These are phyloP conservation scores for Dothideomycetidae sp. DNA, from an alignment of 2,329 filamentous ascomycete species.

Conservation along the genomic window DNA sequence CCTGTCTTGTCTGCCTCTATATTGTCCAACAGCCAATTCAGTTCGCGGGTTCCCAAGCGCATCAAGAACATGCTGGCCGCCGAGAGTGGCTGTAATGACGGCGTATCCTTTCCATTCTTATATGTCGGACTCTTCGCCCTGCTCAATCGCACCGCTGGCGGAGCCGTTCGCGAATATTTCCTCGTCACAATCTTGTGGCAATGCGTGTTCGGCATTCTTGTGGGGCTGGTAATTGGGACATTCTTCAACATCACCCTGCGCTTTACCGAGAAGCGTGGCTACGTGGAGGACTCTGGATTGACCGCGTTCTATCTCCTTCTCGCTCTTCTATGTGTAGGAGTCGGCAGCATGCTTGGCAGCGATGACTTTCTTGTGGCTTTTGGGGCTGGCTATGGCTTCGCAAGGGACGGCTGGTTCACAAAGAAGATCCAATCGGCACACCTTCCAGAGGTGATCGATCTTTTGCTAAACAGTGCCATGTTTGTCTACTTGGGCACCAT, in stretches of 20 bases:
- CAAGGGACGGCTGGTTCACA: constrained; percentile 39
- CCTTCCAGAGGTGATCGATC: constrained; percentile 37
- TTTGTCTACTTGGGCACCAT: constrained; percentile 44
- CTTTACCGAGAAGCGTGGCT: constrained; percentile 31
- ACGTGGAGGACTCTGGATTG: constrained; percentile 36
- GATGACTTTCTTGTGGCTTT: constrained; percentile 46
- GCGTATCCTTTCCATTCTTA: constrained; percentile 41
- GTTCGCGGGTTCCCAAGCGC: constrained; percentile 35
- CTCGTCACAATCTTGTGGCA: constrained; percentile 42
- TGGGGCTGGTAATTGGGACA: constrained; percentile 36
- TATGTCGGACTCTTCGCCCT: constrained; percentile 38
- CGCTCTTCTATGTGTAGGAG: constrained; percentile 37
- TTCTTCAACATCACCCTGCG: constrained; percentile 34
- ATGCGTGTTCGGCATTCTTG: constrained; percentile 33
- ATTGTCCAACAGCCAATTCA: constrained; percentile 40
- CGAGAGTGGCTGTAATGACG: constrained; percentile 44
- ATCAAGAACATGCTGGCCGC: constrained; percentile 38
- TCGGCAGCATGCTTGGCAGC: constrained; percentile 37
- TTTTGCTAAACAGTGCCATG: constrained; percentile 42
- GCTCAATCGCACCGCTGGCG: constrained; percentile 24
- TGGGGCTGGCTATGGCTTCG: constrained; percentile 41
- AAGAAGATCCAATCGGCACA: constrained; percentile 32
- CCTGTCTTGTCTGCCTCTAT: constrained; percentile 42
- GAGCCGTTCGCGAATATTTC: constrained; percentile 37
- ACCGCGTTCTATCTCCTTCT: constrained; percentile 43